These are phyloP conservation scores for Cucurbita argyrosperma DNA, from an alignment of 306 rosid genomes.

Conservation along the genomic window DNA sequence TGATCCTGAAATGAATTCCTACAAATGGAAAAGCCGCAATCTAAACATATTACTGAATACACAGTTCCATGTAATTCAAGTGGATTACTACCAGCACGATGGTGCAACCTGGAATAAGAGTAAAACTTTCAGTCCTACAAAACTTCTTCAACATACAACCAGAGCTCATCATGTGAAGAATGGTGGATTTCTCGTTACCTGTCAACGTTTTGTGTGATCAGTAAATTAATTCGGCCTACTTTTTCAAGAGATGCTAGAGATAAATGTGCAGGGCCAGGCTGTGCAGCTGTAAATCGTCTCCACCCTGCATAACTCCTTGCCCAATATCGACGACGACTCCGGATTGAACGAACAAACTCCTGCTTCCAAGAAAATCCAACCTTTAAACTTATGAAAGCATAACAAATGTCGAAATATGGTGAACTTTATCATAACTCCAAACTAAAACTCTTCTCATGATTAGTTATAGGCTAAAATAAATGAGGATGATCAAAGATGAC, in stretches of 20 bases:
- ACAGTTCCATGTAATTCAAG: slow-evolving; percentile 95
- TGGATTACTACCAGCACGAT: slow-evolving; percentile 88
- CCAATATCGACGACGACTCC: slow-evolving; percentile 80
- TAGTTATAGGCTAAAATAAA: not conserved
- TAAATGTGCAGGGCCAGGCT: slow-evolving; percentile 61
- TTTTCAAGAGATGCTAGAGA: slow-evolving; percentile 66
- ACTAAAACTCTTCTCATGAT: not conserved
- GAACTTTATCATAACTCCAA: not conserved
- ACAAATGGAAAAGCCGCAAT: slow-evolving; percentile 54
- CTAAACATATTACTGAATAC: slow-evolving; percentile 57
- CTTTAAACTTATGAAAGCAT: slow-evolving; percentile 9
- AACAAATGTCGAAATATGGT: slow-evolving; percentile 1
- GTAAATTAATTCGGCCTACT: slow-evolving; percentile 48
- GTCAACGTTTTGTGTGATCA: slow-evolving; percentile 90
- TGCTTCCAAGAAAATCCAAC: slow-evolving; percentile 22
- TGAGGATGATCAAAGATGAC: not conserved
- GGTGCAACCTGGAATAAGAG: slow-evolving; percentile 63
- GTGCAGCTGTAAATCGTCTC: slow-evolving; percentile 62
- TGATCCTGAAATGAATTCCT: slow-evolving; percentile 73
- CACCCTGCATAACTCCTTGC: slow-evolving; percentile 96
- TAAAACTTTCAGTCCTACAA: slow-evolving; percentile 13
- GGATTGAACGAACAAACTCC: slow-evolving; percentile 62
- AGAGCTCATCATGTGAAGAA: slow-evolving; percentile 8
- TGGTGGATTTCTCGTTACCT: slow-evolving; percentile 26
- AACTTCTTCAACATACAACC: slow-evolving; percentile 3